Percentiles rank a stretch among this genome's conserved stretches.
Conservation (phyloP, 768 basidiomycete species). For the Piloderma croceum region DNA sequence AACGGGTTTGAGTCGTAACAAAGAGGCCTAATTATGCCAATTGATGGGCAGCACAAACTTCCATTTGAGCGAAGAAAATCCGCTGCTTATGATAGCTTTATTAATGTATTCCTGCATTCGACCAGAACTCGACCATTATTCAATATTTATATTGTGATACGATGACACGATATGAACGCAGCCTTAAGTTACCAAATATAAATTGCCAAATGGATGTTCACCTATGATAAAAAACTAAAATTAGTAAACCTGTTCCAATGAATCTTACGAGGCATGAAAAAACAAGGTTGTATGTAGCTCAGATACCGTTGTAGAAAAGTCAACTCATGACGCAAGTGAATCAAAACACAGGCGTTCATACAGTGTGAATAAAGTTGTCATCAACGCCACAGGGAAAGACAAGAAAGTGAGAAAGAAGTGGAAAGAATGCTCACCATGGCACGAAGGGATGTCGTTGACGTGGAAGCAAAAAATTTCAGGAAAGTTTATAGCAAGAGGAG, state of each 20-base stretch:
- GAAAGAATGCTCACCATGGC: background rate
- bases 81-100: no score
- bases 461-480: background rate
- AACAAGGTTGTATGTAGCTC: background rate
- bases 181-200: no score
- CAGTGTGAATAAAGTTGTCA: background rate
- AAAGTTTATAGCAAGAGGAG: background rate
- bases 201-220: no score
- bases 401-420: background rate
- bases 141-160: no score
- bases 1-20: conserved; percentile 8
- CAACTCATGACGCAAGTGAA: background rate
- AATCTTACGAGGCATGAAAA: background rate
- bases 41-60: no score
- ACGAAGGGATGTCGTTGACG: background rate
- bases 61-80: no score
- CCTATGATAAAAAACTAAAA: no score
- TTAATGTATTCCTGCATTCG: no score
- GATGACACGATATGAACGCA: no score
- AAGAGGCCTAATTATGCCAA: no score
- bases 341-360: background rate
- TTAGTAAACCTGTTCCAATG: no score
- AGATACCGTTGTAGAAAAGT: background rate
- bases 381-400: background rate
- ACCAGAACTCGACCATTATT: no score